Conservation (phyloP, 805 yeast genomes). For the Pichia membranifaciens region DNA sequence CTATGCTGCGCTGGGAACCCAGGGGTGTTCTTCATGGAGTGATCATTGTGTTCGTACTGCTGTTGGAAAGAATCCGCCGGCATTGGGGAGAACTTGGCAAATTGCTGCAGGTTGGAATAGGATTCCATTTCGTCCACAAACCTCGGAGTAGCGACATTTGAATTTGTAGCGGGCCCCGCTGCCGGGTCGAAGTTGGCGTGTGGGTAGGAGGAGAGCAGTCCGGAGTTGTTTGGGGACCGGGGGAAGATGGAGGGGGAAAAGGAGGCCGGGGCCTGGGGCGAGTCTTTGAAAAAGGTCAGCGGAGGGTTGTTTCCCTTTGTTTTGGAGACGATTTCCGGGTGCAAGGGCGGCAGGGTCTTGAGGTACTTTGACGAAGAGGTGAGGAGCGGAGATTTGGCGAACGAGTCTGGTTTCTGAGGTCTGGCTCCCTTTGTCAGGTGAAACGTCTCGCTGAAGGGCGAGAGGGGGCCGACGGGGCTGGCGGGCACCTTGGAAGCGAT, state of each 20-base stretch:
- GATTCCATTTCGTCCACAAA: slow-evolving; percentile 6
- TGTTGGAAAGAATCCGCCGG: not conserved
- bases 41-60: not conserved
- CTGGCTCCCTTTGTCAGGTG: not conserved
- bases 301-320: slow-evolving; percentile 5
- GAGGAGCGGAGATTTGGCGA: not conserved
- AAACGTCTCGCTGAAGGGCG: slow-evolving; percentile 15
- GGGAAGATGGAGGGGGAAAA: slow-evolving; percentile 3
- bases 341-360: not conserved
- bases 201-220: not conserved
- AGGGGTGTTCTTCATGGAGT: too few species aligned
- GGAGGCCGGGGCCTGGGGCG: not conserved
- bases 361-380: not conserved
- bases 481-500: slow-evolving; percentile 20
- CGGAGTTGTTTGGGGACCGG: slow-evolving; percentile 7
- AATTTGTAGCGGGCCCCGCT: not conserved
- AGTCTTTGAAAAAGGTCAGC: slow-evolving; percentile 8
- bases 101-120: not conserved
- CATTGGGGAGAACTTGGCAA: slow-evolving; percentile 4
- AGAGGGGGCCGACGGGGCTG: slow-evolving; percentile 9
- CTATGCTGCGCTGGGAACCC: too few species aligned
- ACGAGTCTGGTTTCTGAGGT: too few species aligned
- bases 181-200: not conserved
- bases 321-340: not conserved
- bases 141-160: slow-evolving; percentile 1